phyloP scores from a whole-genome alignment of 441 rosid genomes.

The Adansonia rubrostipa region DNA sequence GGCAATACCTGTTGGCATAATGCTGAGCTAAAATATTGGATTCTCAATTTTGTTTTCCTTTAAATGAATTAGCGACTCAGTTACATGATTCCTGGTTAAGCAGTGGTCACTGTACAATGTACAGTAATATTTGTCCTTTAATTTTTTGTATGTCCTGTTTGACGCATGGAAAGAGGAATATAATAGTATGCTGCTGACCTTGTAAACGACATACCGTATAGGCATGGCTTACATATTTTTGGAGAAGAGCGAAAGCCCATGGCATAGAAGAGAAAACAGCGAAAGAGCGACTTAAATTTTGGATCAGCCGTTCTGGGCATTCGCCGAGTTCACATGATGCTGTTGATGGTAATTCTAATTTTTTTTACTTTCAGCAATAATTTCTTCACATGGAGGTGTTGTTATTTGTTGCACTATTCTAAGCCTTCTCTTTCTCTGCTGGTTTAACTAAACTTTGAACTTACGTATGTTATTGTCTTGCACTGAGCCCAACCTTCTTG shows the following conservation, averaged over 20 bases:
- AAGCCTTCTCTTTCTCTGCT: neutral
- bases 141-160: conserved; percentile 10
- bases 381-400: neutral
- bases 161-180: neutral
- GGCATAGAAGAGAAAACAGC: conserved; percentile 65
- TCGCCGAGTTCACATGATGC: conserved; percentile 72
- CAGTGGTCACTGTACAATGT: neutral
- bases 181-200: neutral
- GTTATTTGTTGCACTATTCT: neutral
- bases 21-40: conserved; percentile 19
- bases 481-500: neutral
- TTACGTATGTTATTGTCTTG: neutral
- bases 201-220: conserved; percentile 22
- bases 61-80: conserved; percentile 6
- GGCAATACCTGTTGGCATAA: neutral
- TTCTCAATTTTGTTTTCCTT: conserved; percentile 13
- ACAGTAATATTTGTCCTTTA: neutral
- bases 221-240: conserved; percentile 87
- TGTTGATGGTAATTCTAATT: conserved; percentile 51
- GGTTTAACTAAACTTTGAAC: neutral
- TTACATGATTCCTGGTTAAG: neutral
- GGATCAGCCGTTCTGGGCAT: conserved; percentile 69
- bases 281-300: conserved; percentile 60
- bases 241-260: conserved; percentile 72
- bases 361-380: neutral